Percentiles rank a stretch among this genome's conserved stretches.
Evolutionary conservation across 2,329 filamentous ascomycete species (phyloP).

Genomic region (Fonsecaea erecta): DNA sequence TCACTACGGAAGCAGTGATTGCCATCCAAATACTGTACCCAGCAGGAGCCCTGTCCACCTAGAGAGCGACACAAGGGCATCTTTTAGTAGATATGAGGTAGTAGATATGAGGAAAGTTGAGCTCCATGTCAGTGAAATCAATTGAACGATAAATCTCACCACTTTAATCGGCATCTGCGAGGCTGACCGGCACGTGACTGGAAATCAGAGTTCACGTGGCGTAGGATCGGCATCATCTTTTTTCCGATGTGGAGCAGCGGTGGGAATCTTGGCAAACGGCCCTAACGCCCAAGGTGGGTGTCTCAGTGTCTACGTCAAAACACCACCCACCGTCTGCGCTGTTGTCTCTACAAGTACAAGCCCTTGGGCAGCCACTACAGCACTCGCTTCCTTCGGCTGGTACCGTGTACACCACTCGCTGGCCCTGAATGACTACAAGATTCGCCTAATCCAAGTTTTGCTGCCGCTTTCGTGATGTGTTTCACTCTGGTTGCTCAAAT

Average conservation of each 20-base stretch:
- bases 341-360: not conserved
- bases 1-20: not conserved
- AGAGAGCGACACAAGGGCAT: not conserved
- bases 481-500: constrained; percentile 31
- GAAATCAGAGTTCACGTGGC: not conserved
- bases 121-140: too few relatives aligned
- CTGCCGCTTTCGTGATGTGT: constrained; percentile 25
- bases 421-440: not conserved
- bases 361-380: not conserved
- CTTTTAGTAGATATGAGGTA: not conserved
- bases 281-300: not conserved
- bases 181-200: not conserved
- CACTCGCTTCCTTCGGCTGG: not conserved
- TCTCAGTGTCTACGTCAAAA: not conserved
- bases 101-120: too few relatives aligned
- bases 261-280: not conserved
- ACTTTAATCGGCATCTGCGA: too few relatives aligned
- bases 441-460: constrained; percentile 12
- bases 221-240: not conserved
- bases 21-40: not conserved
- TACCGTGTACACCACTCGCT: not conserved
- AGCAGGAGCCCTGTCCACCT: not conserved
- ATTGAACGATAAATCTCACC: too few relatives aligned
- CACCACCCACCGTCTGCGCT: not conserved
- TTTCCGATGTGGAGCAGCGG: not conserved